These are phyloP conservation scores for Fusarium sterilihyphosum DNA, from an alignment of 2,329 filamentous ascomycete species.

Conservation along the genomic window DNA sequence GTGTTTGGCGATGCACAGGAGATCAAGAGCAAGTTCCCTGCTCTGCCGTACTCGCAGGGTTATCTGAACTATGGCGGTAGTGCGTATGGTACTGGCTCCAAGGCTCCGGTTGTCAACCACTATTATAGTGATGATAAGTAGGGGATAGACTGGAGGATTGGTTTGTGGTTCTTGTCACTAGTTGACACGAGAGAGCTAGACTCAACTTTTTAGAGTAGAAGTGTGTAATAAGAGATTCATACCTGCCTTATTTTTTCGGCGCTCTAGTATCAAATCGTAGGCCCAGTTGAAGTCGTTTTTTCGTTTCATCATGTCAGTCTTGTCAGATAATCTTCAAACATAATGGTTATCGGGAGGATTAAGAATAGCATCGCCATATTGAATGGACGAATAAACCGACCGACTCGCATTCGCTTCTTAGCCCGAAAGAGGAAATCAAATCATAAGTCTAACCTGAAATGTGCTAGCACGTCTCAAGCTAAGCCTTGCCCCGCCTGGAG, in stretches of 20 bases:
- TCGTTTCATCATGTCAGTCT: accelerated
- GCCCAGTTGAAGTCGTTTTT: accelerated
- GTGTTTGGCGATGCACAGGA: conserved; percentile 41
- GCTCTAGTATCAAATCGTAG: accelerated
- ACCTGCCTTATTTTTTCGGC: accelerated
- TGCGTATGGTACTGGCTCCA: conserved; percentile 54
- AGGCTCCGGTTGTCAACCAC: conserved; percentile 17
- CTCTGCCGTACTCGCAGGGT: conserved; percentile 49
- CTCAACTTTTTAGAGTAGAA: background rate
- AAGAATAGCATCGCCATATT: background rate
- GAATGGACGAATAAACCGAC: background rate
- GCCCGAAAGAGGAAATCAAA: background rate
- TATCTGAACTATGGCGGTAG: conserved; percentile 58
- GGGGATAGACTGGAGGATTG: accelerated
- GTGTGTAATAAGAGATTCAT: background rate
- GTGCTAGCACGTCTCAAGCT: background rate
- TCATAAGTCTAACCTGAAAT: background rate
- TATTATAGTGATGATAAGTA: background rate
- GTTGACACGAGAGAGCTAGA: background rate
- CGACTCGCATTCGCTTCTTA: background rate
- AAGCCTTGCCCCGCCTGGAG: background rate
- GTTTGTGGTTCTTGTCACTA: background rate
- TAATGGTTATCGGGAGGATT: background rate
- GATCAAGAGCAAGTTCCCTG: conserved; percentile 26
- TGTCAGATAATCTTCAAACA: no score